phyloP scores from a whole-genome alignment of 192 early-diverging fungal species.

The Chytriomyces hyalinus region DNA sequence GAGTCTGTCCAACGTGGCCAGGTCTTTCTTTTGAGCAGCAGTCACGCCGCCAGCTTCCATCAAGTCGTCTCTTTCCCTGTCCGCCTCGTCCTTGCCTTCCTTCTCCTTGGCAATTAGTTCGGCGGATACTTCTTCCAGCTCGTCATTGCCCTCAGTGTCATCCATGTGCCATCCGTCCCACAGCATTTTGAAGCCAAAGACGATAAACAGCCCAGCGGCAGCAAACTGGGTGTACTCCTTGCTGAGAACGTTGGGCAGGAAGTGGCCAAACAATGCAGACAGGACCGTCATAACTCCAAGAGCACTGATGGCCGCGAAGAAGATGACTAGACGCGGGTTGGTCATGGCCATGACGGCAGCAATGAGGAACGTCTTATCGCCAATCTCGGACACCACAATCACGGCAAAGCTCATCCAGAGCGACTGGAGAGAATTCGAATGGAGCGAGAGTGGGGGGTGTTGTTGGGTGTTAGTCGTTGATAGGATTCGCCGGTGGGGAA shows the following conservation, averaged over 20 bases:
- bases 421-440: slow-evolving; percentile 33
- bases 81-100: slow-evolving; percentile 55
- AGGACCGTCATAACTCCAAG: slow-evolving; percentile 94
- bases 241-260: slow-evolving; percentile 85
- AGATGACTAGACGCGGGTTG: slow-evolving; percentile 88
- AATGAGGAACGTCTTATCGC: slow-evolving; percentile 99
- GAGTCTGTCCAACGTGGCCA: not conserved
- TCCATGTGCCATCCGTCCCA: slow-evolving; percentile 85
- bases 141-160: slow-evolving; percentile 84
- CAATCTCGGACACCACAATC: slow-evolving; percentile 96
- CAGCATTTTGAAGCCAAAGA: slow-evolving; percentile 91
- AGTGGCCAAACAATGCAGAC: slow-evolving; percentile 90
- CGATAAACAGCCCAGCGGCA: slow-evolving; percentile 86
- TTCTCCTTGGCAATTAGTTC: slow-evolving; percentile 82
- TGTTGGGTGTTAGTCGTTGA: too few relatives aligned
- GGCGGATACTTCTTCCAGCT: slow-evolving; percentile 88
- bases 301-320: slow-evolving; percentile 85
- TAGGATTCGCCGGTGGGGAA: not conserved
- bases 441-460: too few relatives aligned
- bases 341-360: slow-evolving; percentile 99
- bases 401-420: slow-evolving; percentile 74
- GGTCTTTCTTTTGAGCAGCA: slow-evolving; percentile 4
- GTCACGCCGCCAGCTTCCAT: slow-evolving; percentile 24
- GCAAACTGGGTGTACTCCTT: slow-evolving; percentile 83
- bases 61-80: slow-evolving; percentile 63